phyloP scores from a whole-genome alignment of 2,329 filamentous ascomycete species.

The Curvularia eragrostidis region DNA sequence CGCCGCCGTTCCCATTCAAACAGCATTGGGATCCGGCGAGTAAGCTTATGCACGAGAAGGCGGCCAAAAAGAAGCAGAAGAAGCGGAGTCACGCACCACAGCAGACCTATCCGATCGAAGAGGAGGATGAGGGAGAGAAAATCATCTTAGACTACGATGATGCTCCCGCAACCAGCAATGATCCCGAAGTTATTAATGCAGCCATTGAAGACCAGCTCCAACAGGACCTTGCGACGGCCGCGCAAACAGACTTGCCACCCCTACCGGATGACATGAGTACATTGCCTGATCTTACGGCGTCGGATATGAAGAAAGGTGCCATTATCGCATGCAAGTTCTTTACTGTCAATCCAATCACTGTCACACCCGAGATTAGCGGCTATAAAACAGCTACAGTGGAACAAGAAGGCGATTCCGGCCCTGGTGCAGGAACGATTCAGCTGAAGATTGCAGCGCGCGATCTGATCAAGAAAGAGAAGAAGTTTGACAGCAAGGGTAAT shows the following conservation, averaged over 20 bases:
- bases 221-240: conserved; percentile 55
- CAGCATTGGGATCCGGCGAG: conserved; percentile 89
- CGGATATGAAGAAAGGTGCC: conserved; percentile 64
- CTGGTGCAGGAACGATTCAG: conserved; percentile 61
- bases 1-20: conserved; percentile 87
- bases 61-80: conserved; percentile 63
- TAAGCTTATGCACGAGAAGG: conserved; percentile 61
- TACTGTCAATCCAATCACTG: conserved; percentile 67
- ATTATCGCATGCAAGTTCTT: conserved; percentile 71
- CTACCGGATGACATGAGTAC: conserved; percentile 64
- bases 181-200: conserved; percentile 27
- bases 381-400: conserved; percentile 68
- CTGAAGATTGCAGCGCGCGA: conserved; percentile 75
- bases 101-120: conserved; percentile 50
- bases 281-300: conserved; percentile 60
- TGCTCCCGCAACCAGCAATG: conserved; percentile 27
- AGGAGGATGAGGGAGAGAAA: conserved; percentile 43
- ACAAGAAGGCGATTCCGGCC: conserved; percentile 56
- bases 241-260: conserved; percentile 66
- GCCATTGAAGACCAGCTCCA: conserved; percentile 43
- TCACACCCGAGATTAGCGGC: conserved; percentile 66
- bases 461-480: conserved; percentile 62
- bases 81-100: conserved; percentile 51
- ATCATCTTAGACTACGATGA: conserved; percentile 46
- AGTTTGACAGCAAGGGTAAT: conserved; percentile 72